Percentiles rank a stretch among this genome's conserved stretches.
Evolutionary conservation across 129 eudicot genomes (phyloP).

Genomic region (Logfia minima): DNA sequence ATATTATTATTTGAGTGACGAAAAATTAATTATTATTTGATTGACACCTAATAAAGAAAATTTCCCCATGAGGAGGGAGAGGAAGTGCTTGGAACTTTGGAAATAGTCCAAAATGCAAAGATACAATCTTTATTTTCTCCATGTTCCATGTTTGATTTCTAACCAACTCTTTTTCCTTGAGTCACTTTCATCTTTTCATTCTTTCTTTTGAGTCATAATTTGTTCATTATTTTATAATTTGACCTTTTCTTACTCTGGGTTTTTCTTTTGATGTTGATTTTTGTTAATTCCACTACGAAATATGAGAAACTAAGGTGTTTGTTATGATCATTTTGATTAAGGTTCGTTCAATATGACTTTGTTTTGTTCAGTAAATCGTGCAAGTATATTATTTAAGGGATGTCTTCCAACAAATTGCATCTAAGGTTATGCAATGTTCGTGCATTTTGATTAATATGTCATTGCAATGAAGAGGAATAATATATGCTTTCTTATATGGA

Average conservation of each 20-base stretch:
- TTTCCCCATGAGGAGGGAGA: constrained; percentile 5
- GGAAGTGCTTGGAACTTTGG: constrained; percentile 22
- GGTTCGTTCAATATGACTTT: neutral
- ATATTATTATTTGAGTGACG: neutral
- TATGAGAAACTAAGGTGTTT: neutral
- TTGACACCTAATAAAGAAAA: constrained; percentile 21
- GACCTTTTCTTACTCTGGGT: neutral
- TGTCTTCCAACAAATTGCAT: neutral
- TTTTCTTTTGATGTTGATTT: constrained; percentile 10
- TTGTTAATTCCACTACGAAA: neutral
- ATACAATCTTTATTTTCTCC: constrained; percentile 22
- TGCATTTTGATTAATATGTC: no score
- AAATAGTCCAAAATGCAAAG: constrained; percentile 32
- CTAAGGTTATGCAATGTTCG: no score
- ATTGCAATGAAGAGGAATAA: no score
- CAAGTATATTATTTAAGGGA: no score
- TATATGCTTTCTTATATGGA: no score
- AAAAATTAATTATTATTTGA: neutral
- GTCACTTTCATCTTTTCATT: constrained; percentile 32
- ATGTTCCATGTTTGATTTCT: constrained; percentile 36
- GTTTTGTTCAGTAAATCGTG: neutral
- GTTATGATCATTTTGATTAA: neutral
- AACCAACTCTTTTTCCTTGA: constrained; percentile 10
- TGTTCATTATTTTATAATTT: constrained; percentile 10
- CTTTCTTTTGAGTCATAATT: constrained; percentile 11